phyloP scores from a whole-genome alignment of 495 filamentous ascomycete genomes.

The Bacidia gigantensis region DNA sequence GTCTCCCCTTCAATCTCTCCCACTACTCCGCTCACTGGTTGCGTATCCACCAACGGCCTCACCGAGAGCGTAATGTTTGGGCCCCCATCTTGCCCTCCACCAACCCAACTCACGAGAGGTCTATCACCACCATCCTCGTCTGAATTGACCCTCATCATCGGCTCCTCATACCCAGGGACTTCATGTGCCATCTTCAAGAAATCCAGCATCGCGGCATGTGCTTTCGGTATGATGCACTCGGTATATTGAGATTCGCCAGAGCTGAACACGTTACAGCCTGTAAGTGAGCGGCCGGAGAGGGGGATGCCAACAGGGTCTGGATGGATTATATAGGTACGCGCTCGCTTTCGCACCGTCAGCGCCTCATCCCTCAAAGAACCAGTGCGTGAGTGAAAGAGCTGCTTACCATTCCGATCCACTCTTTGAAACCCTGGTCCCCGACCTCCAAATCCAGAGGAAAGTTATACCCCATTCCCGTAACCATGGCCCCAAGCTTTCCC shows the following conservation, averaged over 20 bases:
- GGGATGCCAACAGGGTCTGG: constrained; percentile 31
- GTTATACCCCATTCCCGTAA: constrained; percentile 29
- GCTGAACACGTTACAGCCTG: constrained; percentile 37
- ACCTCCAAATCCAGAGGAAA: constrained; percentile 17
- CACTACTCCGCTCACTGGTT: neutral
- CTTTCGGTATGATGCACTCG: constrained; percentile 29
- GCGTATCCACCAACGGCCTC: too few species aligned
- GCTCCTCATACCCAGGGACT: constrained; percentile 23
- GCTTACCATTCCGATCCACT: constrained; percentile 35
- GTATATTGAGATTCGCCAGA: constrained; percentile 28
- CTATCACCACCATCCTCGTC: constrained; percentile 3
- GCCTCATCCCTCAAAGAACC: too few species aligned
- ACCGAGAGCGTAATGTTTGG: neutral
- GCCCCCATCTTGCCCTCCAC: neutral
- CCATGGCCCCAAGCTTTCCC: constrained; percentile 24
- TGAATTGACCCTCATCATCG: constrained; percentile 3
- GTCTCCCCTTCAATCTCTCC: neutral
- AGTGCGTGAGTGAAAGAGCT: constrained; percentile 20
- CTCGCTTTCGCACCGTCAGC: too few species aligned
- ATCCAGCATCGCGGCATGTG: constrained; percentile 27
- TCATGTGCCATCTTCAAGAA: constrained; percentile 29
- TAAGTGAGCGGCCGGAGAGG: constrained; percentile 27
- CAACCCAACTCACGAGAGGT: neutral
- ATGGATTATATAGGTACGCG: constrained; percentile 47
- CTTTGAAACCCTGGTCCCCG: constrained; percentile 28